Base-by-base conservation (phyloP, 495 filamentous ascomycete genomes). In the Hypoxylon fuscum region DNA sequence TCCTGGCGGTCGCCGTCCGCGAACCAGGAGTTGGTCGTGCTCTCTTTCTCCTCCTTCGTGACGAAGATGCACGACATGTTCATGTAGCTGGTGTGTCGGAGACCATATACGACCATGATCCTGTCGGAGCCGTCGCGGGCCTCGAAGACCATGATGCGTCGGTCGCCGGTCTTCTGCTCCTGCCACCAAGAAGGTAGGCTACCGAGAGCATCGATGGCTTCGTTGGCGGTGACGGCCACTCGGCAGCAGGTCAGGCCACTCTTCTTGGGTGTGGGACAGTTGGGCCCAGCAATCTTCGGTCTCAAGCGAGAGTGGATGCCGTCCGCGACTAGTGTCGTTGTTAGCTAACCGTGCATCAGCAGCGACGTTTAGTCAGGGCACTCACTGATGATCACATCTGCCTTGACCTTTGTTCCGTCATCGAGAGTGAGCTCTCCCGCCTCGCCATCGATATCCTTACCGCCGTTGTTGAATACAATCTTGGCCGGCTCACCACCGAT, bases 181-280 rank as follows among this genome's bases (percentile, higher is more conserved):
- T 49, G 64, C 63, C 40, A 61, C 62, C 14, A 83, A 55, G 21
- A 71, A 56, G 11, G 74, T 58, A 62, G 27, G 23, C 41, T 18
- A 6, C 64, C 59, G 12, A 68, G 61, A 2, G 64, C 59, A 32
- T 82, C 70, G n/a, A 70, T 74, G 35, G 74, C 65, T 37, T 81
- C 63, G 23, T 76, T 66, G 1, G 74, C 71, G 11, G 75, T 75
- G 14, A 85, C 72, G 9, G 82, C 63, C 43, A 82, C 76, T 12
- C 83, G 81, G 60, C 82, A 85, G 5, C 81, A 82, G 15, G 79
- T 71, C 42, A 86, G 74, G 0, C 83, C 83, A 4, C 79, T 83
- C 47, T 76, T 70, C n/a, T 64, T 66, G 2, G 78, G 76, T 0
- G 68, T 71, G 43, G 74, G 69, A 17, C 66, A 58, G 7, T 72